Percentiles rank a stretch among this genome's conserved stretches.
These are phyloP conservation scores for Talaromyces proteolyticus DNA, from an alignment of 495 filamentous ascomycete genomes.

Conservation along the genomic window DNA sequence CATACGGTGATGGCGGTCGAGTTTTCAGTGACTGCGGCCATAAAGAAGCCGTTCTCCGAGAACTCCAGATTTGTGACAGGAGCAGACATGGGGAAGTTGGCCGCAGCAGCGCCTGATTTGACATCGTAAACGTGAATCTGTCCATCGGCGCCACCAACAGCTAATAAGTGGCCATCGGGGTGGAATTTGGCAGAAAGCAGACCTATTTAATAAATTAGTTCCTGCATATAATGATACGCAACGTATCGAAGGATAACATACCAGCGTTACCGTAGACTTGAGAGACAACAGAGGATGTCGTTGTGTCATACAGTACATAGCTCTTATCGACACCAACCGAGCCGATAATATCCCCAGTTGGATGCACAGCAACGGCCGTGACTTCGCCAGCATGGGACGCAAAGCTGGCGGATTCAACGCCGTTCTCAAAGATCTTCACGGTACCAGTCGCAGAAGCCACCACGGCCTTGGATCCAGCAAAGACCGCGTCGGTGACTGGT, in stretches of 20 bases:
- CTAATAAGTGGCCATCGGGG: conserved; percentile 92
- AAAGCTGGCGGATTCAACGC: conserved; percentile 57
- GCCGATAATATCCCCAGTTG: conserved; percentile 76
- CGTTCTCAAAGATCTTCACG: conserved; percentile 72
- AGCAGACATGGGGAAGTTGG: conserved; percentile 59
- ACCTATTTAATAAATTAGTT: conserved; percentile 36
- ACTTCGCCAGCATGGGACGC: conserved; percentile 74
- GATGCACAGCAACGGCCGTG: conserved; percentile 73
- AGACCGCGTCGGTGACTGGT: conserved; percentile 71
- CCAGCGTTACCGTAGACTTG: conserved; percentile 78
- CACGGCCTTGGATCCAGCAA: conserved; percentile 67
- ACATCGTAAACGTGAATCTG: conserved; percentile 84
- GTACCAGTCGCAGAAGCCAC: conserved; percentile 69
- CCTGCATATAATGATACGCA: background rate
- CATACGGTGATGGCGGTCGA: conserved; percentile 77
- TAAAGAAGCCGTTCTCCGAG: conserved; percentile 96
- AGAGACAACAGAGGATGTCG: conserved; percentile 55
- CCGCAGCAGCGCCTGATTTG: conserved; percentile 63
- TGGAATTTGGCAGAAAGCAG: conserved; percentile 81
- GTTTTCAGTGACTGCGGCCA: conserved; percentile 69
- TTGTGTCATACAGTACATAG: conserved; percentile 84
- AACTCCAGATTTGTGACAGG: conserved; percentile 73
- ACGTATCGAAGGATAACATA: conserved; percentile 38
- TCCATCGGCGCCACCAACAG: conserved; percentile 67
- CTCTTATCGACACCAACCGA: conserved; percentile 91